A percentile compares a stretch with the other conserved stretches of the same genome.
Evolutionary conservation across 2,329 filamentous ascomycete genomes (phyloP).

Genomic region (Pseudogymnoascus sp.): DNA sequence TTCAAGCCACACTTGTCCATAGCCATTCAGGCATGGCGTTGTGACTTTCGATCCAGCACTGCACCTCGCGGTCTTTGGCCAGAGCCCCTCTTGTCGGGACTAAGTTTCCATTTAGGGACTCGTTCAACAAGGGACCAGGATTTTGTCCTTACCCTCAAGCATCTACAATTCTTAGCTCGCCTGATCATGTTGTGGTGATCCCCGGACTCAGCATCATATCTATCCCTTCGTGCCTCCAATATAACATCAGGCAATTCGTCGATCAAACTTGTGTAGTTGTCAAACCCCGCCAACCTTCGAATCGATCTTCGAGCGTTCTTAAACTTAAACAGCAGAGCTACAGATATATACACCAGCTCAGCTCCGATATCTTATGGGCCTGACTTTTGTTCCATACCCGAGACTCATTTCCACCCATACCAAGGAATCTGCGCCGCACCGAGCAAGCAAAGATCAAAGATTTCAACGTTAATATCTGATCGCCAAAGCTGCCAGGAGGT

Average conservation of each 20-base stretch:
- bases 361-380: neutral
- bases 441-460: neutral
- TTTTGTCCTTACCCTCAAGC: slow-evolving; percentile 3
- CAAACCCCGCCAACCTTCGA: neutral
- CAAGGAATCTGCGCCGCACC: neutral
- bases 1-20: neutral
- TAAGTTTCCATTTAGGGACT: slow-evolving; percentile 1
- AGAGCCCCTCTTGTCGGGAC: neutral
- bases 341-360: neutral
- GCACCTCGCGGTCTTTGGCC: slow-evolving; percentile 1
- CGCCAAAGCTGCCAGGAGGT: neutral
- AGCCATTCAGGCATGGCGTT: neutral
- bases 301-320: neutral
- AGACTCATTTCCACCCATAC: neutral
- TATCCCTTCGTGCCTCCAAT: slow-evolving; percentile 5
- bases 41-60: neutral
- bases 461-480: neutral
- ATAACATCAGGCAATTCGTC: slow-evolving; percentile 7
- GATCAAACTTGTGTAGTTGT: slow-evolving; percentile 2
- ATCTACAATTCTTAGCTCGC: slow-evolving; percentile 1
- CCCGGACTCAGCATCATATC: neutral
- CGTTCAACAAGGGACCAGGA: slow-evolving; percentile 2
- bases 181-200: slow-evolving; percentile 5
- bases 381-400: neutral
- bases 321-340: slow-evolving; percentile 3